phyloP scores from a whole-genome alignment of 306 rosid genomes.

The Styphnolobium japonicum region DNA sequence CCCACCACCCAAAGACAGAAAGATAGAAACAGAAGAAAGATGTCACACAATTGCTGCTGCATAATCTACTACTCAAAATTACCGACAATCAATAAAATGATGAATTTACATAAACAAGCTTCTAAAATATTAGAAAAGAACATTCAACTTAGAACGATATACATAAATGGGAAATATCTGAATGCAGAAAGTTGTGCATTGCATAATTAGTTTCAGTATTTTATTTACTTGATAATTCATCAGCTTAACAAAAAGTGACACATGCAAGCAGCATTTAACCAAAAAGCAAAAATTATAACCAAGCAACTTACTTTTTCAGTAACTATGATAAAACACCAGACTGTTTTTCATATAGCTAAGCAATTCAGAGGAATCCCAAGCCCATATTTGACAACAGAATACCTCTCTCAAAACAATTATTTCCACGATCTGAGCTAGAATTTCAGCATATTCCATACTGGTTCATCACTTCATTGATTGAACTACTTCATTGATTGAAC shows the following conservation, averaged over 20 bases:
- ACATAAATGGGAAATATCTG: neutral
- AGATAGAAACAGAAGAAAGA: slow-evolving; percentile 2
- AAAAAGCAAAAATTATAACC: slow-evolving; percentile 12
- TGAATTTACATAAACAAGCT: neutral
- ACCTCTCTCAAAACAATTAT: slow-evolving; percentile 36
- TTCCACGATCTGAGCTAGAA: slow-evolving; percentile 42
- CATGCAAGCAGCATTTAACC: slow-evolving; percentile 7
- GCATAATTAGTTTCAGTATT: slow-evolving; percentile 9
- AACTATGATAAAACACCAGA: slow-evolving; percentile 41
- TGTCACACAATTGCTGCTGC: neutral
- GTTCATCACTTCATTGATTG: slow-evolving; percentile 29
- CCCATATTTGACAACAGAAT: slow-evolving; percentile 41
- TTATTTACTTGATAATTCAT: neutral
- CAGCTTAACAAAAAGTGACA: neutral
- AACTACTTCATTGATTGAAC: slow-evolving; percentile 4
- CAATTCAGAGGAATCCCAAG: slow-evolving; percentile 47
- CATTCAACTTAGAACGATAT: neutral
- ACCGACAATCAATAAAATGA: neutral
- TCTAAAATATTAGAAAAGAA: neutral
- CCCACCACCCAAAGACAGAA: neutral
- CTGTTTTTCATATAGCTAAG: slow-evolving; percentile 48
- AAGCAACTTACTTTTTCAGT: slow-evolving; percentile 58
- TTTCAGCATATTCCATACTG: slow-evolving; percentile 30
- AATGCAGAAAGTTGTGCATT: neutral
- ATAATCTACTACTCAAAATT: neutral